A percentile compares a stretch with the other conserved stretches of the same genome.
Evolutionary conservation across 106 monocot genomes (phyloP).

Genomic region (Cymbidium sinense): DNA sequence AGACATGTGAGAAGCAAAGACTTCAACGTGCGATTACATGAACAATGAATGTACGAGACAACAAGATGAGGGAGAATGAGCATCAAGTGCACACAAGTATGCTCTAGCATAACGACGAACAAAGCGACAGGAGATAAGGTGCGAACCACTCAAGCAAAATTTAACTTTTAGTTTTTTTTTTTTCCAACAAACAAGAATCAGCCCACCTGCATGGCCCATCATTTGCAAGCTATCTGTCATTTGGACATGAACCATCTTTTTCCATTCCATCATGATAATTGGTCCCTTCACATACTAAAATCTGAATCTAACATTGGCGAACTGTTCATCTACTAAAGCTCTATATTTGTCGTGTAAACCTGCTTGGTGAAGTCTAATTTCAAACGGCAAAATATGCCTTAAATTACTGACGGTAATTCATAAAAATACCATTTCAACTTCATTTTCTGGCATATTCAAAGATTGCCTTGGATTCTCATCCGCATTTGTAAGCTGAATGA

Average conservation of each 20-base stretch:
- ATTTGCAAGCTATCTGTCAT: conserved; percentile 96
- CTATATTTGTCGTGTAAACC: conserved; percentile 86
- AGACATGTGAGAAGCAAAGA: no score
- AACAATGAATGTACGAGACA: no score
- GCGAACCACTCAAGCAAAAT: no score
- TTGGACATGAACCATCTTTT: conserved; percentile 88
- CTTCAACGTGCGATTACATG: no score
- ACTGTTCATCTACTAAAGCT: conserved; percentile 63
- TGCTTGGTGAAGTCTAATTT: conserved; percentile 93
- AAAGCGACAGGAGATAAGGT: no score
- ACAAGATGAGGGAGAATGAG: no score
- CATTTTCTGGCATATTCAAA: conserved; percentile 62
- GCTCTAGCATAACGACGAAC: no score
- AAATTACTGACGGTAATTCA: conserved; percentile 78
- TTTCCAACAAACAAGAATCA: no score
- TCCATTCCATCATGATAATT: conserved; percentile 92
- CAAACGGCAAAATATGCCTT: conserved; percentile 79
- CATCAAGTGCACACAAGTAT: no score
- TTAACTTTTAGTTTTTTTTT: no score
- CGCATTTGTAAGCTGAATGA: conserved; percentile 85
- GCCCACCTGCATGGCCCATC: conserved; percentile 97
- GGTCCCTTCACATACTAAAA: conserved; percentile 86
- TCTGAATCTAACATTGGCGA: conserved; percentile 29
- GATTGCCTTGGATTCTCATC: conserved; percentile 89
- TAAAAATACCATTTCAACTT: conserved; percentile 72